Evolutionary conservation across 2,329 filamentous ascomycete genomes (phyloP), one percentile per base, ranked within the genome.

Genomic region (Penicillium crustosum): DNA sequence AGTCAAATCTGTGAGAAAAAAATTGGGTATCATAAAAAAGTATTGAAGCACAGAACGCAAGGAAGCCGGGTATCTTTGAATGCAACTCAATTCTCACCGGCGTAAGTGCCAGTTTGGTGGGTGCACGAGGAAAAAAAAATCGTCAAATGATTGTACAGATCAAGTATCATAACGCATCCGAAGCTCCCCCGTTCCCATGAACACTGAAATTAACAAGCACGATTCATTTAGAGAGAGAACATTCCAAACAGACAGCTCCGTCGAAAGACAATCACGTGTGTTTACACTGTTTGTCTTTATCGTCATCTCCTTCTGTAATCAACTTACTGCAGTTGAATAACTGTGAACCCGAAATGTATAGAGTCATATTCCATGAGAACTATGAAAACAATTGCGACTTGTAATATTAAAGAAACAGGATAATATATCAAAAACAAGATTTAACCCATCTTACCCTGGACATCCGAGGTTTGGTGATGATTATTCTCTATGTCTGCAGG

Each of bases 221-320:
- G 45, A 43, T 36, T 43, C 13, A 25, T 21, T 35, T 33, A n/a
- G 5, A 9, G 10, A 36, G 21, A 27, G 21, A 21, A 36, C 33
- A 27, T 33, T 43, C 54, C 27, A 45, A 53, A 53, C 43, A 53
- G 41, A 45, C 21, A 53, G 42, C 41, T 42, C 41, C 38, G 19
- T 25, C 52, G 48, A 59, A 62, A 68, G 53, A 54, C 51, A 38
- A 57, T 71, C 69, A 71, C 68, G 66, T 71, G 69, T 57, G 61
- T 71, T 71, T 71, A 66, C 43, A 44, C 36, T 66, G 67, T 70
- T 71, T 71, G 68, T 57, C 36, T 15, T 4, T 23, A 51, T 53
- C 49, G 61, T 64, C 61, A 65, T 64, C n/a, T 44, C 23, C 4
- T 41, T 36, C 29, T 31, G 29, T 10, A 31, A 12, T 12, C 29